phyloP scores from a whole-genome alignment of 495 filamentous ascomycete species.

The Lophiostoma macrostomum region DNA sequence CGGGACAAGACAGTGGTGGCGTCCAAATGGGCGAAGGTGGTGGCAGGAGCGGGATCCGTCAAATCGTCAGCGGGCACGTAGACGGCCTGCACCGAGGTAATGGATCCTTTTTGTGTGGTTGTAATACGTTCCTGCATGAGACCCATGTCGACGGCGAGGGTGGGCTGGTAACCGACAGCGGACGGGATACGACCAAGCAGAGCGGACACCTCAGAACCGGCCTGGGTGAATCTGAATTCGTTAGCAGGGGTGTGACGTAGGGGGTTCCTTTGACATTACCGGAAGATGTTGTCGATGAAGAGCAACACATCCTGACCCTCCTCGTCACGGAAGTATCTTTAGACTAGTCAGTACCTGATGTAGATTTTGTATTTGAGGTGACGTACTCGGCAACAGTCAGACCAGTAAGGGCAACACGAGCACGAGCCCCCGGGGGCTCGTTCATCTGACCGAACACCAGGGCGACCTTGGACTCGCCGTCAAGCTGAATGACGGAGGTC shows the following conservation, averaged over 20 bases:
- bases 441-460: constrained; percentile 99
- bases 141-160: constrained; percentile 99
- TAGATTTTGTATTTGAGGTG: not conserved
- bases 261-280: no score
- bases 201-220: constrained; percentile 99
- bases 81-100: constrained; percentile 99
- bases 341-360: constrained; percentile 51
- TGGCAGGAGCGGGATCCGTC: constrained; percentile 98
- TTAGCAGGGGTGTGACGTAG: no score
- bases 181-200: constrained; percentile 99
- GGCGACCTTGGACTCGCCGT: constrained; percentile 98
- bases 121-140: constrained; percentile 99
- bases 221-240: constrained; percentile 99
- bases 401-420: constrained; percentile 97
- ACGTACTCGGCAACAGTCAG: constrained; percentile 43
- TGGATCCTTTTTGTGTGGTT: constrained; percentile 98
- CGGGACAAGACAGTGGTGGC: constrained; percentile 99
- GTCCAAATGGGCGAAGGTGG: constrained; percentile 99
- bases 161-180: constrained; percentile 99
- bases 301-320: constrained; percentile 98
- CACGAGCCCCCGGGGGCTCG: constrained; percentile 98
- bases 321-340: constrained; percentile 96
- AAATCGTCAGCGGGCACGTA: constrained; percentile 99
- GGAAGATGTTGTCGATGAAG: constrained; percentile 99
- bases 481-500: constrained; percentile 97